These are phyloP conservation scores for Prunus armeniaca DNA, from an alignment of 306 rosid species.

Conservation along the genomic window DNA sequence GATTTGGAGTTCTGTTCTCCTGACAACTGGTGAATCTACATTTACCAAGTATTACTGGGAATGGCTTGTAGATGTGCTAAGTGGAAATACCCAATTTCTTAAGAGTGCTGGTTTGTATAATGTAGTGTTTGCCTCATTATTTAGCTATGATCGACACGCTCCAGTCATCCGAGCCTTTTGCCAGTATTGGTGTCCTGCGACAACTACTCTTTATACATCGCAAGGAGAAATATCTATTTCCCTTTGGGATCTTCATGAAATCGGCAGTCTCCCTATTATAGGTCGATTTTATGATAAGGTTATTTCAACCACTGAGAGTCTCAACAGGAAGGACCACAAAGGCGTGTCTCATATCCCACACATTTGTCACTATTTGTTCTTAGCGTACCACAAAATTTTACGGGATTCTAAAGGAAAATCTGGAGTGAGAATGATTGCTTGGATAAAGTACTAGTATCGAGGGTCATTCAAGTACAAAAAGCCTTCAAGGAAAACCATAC, in stretches of 20 bases:
- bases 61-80: too few relatives aligned
- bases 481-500: too few relatives aligned
- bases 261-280: background rate
- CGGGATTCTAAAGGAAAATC: background rate
- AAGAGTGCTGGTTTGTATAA: too few relatives aligned
- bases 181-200: background rate
- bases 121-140: too few relatives aligned
- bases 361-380: background rate
- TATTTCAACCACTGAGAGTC: background rate
- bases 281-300: background rate
- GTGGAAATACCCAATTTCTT: too few relatives aligned
- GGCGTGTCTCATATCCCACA: too few relatives aligned
- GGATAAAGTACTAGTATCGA: background rate
- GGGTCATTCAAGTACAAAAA: too few relatives aligned
- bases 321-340: background rate
- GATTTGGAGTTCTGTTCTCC: accelerated
- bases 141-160: background rate
- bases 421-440: background rate
- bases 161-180: background rate
- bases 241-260: background rate
- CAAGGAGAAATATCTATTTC: background rate
- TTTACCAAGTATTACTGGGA: too few relatives aligned
- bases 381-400: background rate
- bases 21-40: too few relatives aligned
- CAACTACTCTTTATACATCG: background rate